Evolutionary conservation across 108 stramenopile species (phyloP).

Genomic region (Cyclostephanos tholiformis): DNA sequence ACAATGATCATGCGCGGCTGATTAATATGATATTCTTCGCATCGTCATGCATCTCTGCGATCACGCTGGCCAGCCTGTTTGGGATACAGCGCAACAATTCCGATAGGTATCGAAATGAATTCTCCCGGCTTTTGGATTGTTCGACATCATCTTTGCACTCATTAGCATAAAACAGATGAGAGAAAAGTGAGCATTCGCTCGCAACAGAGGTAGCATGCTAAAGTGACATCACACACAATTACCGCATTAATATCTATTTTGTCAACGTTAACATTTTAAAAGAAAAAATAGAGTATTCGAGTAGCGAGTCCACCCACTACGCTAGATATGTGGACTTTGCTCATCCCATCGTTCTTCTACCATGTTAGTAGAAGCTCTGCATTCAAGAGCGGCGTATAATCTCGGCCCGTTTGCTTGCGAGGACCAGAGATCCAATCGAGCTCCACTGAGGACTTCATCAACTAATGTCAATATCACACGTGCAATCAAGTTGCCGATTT

Average conservation of each 20-base stretch:
- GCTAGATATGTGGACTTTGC: background rate
- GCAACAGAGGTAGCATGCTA: too few relatives aligned
- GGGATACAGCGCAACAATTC: slow-evolving; percentile 79
- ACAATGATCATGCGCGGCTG: slow-evolving; percentile 49
- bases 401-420: slow-evolving; percentile 83
- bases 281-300: too few relatives aligned
- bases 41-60: slow-evolving; percentile 54
- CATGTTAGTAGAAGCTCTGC: slow-evolving; percentile 46
- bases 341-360: background rate
- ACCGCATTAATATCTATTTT: too few relatives aligned
- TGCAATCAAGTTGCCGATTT: slow-evolving; percentile 88
- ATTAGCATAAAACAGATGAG: background rate
- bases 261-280: too few relatives aligned
- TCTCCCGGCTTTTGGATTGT: background rate
- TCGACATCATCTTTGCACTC: background rate
- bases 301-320: too few relatives aligned
- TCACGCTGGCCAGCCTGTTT: slow-evolving; percentile 61
- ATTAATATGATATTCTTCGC: slow-evolving; percentile 59
- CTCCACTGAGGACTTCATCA: slow-evolving; percentile 84
- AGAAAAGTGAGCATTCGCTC: too few relatives aligned
- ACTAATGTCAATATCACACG: slow-evolving; percentile 80
- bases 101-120: slow-evolving; percentile 49
- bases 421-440: slow-evolving; percentile 86
- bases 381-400: slow-evolving; percentile 81
- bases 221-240: too few relatives aligned